Percentiles rank a stretch among this genome's conserved stretches.
phyloP scores from a whole-genome alignment of 176 grass and related monocot genomes.

The Ampelocalamus luodianensis region DNA sequence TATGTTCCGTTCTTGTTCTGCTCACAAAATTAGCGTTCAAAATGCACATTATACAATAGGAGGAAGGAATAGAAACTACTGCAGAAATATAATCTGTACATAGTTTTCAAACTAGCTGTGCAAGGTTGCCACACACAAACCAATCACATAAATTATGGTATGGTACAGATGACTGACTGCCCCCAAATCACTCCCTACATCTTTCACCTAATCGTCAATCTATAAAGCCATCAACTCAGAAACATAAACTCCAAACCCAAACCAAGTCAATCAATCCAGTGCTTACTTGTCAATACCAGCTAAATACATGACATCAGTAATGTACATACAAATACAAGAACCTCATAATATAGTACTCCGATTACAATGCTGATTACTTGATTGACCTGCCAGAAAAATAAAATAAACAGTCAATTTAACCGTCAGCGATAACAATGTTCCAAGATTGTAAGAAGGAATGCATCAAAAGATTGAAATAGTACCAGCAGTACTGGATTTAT shows the following conservation, averaged over 20 bases:
- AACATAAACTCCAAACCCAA: constrained; percentile 49
- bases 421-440: background rate
- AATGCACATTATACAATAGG: background rate
- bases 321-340: constrained; percentile 48
- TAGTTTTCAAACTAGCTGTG: constrained; percentile 16
- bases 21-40: constrained; percentile 18
- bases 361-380: constrained; percentile 45
- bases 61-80: background rate
- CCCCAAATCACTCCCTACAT: constrained; percentile 34
- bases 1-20: background rate
- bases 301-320: constrained; percentile 47
- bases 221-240: constrained; percentile 18
- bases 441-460: constrained; percentile 15
- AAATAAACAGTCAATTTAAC: constrained; percentile 28
- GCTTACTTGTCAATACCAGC: constrained; percentile 36
- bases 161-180: constrained; percentile 39
- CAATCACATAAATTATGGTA: constrained; percentile 50
- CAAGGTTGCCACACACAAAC: constrained; percentile 35
- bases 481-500: constrained; percentile 47
- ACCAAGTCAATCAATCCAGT: constrained; percentile 44
- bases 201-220: constrained; percentile 50
- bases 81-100: constrained; percentile 29
- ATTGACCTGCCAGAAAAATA: constrained; percentile 42
- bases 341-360: constrained; percentile 21
- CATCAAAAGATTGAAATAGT: constrained; percentile 14